Evolutionary conservation across 805 yeast genomes (phyloP), one percentile per base, ranked within the genome.

Genomic region (Cyberlindnera veronae): DNA sequence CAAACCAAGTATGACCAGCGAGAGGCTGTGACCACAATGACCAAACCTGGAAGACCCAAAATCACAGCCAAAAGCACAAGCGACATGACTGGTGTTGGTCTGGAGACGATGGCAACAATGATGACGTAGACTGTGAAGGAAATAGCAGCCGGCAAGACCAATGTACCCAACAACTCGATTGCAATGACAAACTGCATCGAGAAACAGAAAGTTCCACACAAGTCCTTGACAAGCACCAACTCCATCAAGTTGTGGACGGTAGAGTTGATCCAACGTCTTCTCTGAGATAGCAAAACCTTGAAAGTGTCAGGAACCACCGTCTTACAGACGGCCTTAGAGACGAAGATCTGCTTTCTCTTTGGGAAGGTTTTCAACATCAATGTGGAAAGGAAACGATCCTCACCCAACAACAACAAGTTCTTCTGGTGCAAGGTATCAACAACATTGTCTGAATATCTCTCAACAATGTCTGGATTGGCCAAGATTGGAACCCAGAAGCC

Each of bases 251-350:
- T 89, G 63, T 89, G 97, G 27, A 89, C 90, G 0, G 97, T 90
- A 5, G 96, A 89, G 62, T 89, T 89, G 53, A 89, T 89, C 97
- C 97, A 89, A 61, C 97, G 84, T 67, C 97, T 86, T 61, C 97
- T 82, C 61, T 89, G 97, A 1, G 96, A 89, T 34, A 89, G 68
- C 48, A 89, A 69, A 34, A 89, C 93, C 48, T 65, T 72, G 60
- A 89, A 89, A 35, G 72, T 72, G 53, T 81, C 84, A 0, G 97
- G 97, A n/a, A 83, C 96, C 45, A 87, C 65, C 1, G 97, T 89
- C 57, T 87, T 87, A 67, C 96, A 89, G 4, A 85, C 91, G 6
- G 96, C 96, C 60, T 87, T 87, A 3, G 95, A 83, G 11, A 90
- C 81, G 59, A 89, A 89, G 13, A 88, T 63, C 62, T 84, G 95